These are phyloP conservation scores for Sistotremastrum suecicum DNA, from an alignment of 768 basidiomycete species.

Conservation along the genomic window DNA sequence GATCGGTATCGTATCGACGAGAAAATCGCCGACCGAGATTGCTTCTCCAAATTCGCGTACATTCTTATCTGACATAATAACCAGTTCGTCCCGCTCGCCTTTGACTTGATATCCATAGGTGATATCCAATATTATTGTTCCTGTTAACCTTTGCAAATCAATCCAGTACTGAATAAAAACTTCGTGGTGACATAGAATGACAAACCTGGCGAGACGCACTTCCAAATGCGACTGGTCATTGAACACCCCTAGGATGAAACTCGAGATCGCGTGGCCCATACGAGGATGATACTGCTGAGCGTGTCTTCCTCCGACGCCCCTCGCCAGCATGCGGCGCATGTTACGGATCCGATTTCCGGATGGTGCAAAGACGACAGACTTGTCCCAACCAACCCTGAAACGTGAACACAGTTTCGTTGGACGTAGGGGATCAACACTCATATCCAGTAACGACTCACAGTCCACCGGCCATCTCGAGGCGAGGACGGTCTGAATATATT, in stretches of 20 bases:
- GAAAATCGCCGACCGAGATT: slow-evolving; percentile 20
- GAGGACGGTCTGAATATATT: slow-evolving; percentile 11
- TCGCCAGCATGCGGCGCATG: background rate
- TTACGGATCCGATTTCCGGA: slow-evolving; percentile 18
- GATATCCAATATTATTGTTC: slow-evolving; percentile 14
- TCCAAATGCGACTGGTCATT: too few relatives aligned
- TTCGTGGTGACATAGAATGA: too few relatives aligned
- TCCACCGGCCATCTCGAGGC: slow-evolving; percentile 8
- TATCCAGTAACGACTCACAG: slow-evolving; percentile 1
- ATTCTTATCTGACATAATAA: slow-evolving; percentile 14
- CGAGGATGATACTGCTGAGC: too few relatives aligned
- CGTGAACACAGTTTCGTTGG: slow-evolving; percentile 12
- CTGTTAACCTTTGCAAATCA: slow-evolving; percentile 8
- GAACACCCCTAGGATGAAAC: too few relatives aligned
- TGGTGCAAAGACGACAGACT: slow-evolving; percentile 23
- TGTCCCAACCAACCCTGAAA: slow-evolving; percentile 15
- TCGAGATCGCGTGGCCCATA: too few relatives aligned
- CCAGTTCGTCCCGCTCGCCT: slow-evolving; percentile 10
- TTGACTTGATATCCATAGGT: slow-evolving; percentile 15
- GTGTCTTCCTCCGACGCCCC: too few relatives aligned
- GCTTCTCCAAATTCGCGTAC: slow-evolving; percentile 11
- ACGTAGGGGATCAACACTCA: background rate
- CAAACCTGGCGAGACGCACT: too few relatives aligned
- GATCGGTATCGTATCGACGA: slow-evolving; percentile 23
- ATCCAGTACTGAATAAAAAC: too few relatives aligned